These are phyloP conservation scores for Phanerochaete carnosa DNA, from an alignment of 768 basidiomycete genomes.

Conservation along the genomic window DNA sequence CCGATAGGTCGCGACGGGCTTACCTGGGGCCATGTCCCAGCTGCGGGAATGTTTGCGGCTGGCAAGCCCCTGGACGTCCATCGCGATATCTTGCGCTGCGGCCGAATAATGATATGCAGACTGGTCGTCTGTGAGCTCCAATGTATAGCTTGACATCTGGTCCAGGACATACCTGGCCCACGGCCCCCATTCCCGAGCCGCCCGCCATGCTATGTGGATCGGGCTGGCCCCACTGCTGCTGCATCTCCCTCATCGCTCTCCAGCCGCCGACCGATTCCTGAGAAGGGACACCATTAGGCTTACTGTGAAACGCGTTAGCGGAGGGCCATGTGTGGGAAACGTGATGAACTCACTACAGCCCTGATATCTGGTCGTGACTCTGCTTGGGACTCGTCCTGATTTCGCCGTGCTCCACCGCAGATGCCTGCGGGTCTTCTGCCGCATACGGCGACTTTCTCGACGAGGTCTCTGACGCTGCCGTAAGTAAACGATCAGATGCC, in stretches of 20 bases:
- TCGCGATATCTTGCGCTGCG: slow-evolving; percentile 17
- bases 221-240: slow-evolving; percentile 2
- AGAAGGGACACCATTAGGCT: slow-evolving; percentile 1
- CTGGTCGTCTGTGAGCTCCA: not conserved
- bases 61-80: slow-evolving; percentile 19
- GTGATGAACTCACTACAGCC: slow-evolving; percentile 3
- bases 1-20: slow-evolving; percentile 4
- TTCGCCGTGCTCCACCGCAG: not conserved
- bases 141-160: not conserved
- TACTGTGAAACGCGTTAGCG: slow-evolving; percentile 2
- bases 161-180: slow-evolving; percentile 2
- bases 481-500: not conserved
- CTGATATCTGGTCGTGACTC: slow-evolving; percentile 7
- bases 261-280: slow-evolving; percentile 2
- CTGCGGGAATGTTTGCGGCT: slow-evolving; percentile 25
- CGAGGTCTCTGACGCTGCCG: slow-evolving; percentile 5
- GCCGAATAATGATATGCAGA: not conserved
- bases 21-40: slow-evolving; percentile 24
- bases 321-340: not conserved
- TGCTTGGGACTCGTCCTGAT: slow-evolving; percentile 11
- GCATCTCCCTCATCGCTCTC: slow-evolving; percentile 8
- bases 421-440: not conserved
- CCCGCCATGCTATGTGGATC: slow-evolving; percentile 5
- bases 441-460: slow-evolving; percentile 7
- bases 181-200: not conserved